phyloP scores from a whole-genome alignment of 495 filamentous ascomycete genomes.

The Xylaria venustula region DNA sequence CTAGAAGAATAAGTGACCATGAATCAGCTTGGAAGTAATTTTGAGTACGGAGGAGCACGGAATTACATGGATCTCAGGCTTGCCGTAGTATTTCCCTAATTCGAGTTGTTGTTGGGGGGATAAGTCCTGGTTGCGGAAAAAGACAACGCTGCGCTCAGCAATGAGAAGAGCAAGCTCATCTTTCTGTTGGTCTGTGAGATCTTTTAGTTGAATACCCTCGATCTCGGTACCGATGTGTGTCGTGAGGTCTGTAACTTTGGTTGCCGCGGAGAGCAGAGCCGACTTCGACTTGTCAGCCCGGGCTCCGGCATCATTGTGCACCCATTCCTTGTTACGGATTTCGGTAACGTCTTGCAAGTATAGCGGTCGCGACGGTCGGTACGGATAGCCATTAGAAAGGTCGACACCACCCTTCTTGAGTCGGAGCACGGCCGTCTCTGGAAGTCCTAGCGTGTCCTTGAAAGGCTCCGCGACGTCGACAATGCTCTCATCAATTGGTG shows the following conservation, averaged over 20 bases:
- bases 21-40: neutral
- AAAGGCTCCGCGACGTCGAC: conserved; percentile 57
- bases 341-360: conserved; percentile 66
- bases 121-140: conserved; percentile 72
- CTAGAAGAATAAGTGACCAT: conserved; percentile 27
- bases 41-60: neutral
- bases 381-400: conserved; percentile 64
- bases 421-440: conserved; percentile 50
- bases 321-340: conserved; percentile 58
- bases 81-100: conserved; percentile 64
- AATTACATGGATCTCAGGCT: conserved; percentile 66
- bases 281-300: conserved; percentile 68
- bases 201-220: conserved; percentile 66
- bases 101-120: conserved; percentile 66
- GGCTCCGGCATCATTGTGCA: conserved; percentile 59
- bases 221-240: conserved; percentile 71
- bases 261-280: conserved; percentile 61
- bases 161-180: conserved; percentile 72
- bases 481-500: conserved; percentile 58
- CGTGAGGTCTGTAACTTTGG: conserved; percentile 64
- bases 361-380: conserved; percentile 62
- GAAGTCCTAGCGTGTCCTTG: conserved; percentile 62
- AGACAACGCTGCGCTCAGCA: conserved; percentile 71
- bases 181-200: conserved; percentile 63
- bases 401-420: conserved; percentile 65